Evolutionary conservation across 2,329 filamentous ascomycete genomes (phyloP), one percentile per base, ranked within the genome.

Genomic region (Nakataea oryzae): DNA sequence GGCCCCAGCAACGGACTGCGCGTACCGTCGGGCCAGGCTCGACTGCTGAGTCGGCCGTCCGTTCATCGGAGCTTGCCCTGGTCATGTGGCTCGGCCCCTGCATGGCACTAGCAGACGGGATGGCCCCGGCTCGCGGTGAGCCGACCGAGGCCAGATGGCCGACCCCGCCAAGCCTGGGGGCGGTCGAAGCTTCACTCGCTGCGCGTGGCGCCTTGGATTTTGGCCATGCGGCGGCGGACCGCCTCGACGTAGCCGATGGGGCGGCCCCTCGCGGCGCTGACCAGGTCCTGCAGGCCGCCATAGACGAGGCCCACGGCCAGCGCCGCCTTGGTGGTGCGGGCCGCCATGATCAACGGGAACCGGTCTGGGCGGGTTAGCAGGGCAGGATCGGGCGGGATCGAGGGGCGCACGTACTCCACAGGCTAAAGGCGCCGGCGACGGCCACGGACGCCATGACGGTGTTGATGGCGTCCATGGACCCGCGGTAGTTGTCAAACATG

Each of bases 381-480:
- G 41, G 21, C 21, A 50, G 41, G 7, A 30, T 17, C n/a, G 17
- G 9, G 13, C 26, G 32, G 28, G 17, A 24, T 14, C 26, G 30
- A 24, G 54, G 28, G 26, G 54, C 60, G 57, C 58, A 79, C 87
- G 72, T 81, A 93, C 91, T 90, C 84, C 90, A 89, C 63, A 92
- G 77, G 72, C 92, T 96, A 79, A 96, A 97, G 11, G 86, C 81
- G 2, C 93, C 93, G 0, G 93, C 91, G 47, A 95, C 88, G 0
- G 89, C 89, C 72, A 96, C 78, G 58, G 90, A 93, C 29, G 95
- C 92, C 63, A 93, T 81, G 7, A 91, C 85, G 0, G 90, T 96
- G 66, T 89, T 93, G 68, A 91, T 71, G 69, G 92, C 86, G 74
- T 97, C 93, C 72, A 86, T 85, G 62, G 80, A 79, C 56, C 83